phyloP scores from a whole-genome alignment of 2,329 filamentous ascomycete species.

The Aspergillus tanneri region DNA sequence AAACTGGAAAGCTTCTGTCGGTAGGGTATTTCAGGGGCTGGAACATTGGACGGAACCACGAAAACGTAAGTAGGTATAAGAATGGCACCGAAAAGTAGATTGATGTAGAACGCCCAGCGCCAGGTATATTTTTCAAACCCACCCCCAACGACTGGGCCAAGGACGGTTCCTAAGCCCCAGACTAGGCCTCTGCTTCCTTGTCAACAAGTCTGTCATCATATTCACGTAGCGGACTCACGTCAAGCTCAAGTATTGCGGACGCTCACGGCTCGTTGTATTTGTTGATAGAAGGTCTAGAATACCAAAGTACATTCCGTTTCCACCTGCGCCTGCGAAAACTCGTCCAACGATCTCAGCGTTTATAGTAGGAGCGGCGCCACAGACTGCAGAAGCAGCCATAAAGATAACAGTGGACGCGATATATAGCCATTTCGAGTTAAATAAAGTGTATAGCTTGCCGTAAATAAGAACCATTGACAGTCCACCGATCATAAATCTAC shows the following conservation, averaged over 20 bases:
- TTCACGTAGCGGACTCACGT: no score
- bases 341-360: conserved; percentile 48
- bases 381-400: conserved; percentile 34
- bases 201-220: no score
- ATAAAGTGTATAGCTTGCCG: conserved; percentile 40
- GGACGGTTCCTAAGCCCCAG: conserved; percentile 37
- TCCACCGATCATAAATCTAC: conserved; percentile 47
- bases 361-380: conserved; percentile 46
- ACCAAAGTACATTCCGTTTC: conserved; percentile 33
- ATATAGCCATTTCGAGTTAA: conserved; percentile 47
- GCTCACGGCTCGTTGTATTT: not conserved
- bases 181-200: conserved; percentile 33
- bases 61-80: conserved; percentile 49
- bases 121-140: conserved; percentile 22
- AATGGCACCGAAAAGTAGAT: conserved; percentile 50
- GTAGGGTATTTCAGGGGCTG: conserved; percentile 22
- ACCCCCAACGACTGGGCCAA: conserved; percentile 30
- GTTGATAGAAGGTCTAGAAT: conserved; percentile 25
- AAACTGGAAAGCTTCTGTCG: conserved; percentile 33
- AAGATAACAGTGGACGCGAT: conserved; percentile 26
- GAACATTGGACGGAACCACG: conserved; percentile 36
- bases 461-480: conserved; percentile 41
- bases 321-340: conserved; percentile 31
- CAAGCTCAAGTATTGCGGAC: conserved; percentile 1
- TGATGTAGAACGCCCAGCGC: conserved; percentile 56